phyloP scores from a whole-genome alignment of 179 eudicot genomes.

The Silene noctiflora region DNA sequence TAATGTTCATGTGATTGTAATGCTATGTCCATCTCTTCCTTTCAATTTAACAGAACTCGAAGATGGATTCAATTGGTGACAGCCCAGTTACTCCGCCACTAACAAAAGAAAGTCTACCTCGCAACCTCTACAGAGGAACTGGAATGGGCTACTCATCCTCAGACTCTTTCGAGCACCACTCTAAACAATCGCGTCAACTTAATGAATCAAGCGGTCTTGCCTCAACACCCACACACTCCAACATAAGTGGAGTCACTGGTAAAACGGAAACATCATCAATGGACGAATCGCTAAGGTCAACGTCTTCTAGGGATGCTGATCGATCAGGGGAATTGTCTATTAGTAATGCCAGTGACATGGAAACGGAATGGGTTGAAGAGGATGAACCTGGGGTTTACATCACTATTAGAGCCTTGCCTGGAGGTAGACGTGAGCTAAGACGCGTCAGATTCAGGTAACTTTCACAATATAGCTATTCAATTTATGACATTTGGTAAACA shows the following conservation, averaged over 20 bases:
- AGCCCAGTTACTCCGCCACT: constrained; percentile 78
- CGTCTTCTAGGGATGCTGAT: constrained; percentile 85
- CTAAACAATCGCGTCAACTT: constrained; percentile 47
- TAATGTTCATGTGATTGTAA: constrained; percentile 1
- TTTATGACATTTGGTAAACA: background rate
- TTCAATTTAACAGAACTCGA: constrained; percentile 44
- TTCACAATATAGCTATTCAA: background rate
- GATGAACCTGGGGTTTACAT: constrained; percentile 94
- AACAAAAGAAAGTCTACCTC: constrained; percentile 60
- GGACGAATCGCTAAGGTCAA: constrained; percentile 64
- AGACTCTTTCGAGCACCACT: constrained; percentile 70
- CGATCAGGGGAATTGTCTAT: constrained; percentile 81
- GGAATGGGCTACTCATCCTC: constrained; percentile 75
- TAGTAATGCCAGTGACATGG: constrained; percentile 83
- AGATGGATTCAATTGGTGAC: constrained; percentile 53
- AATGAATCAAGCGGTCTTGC: constrained; percentile 58
- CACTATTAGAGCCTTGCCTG: constrained; percentile 73
- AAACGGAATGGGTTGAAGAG: constrained; percentile 91
- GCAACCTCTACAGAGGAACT: constrained; percentile 52
- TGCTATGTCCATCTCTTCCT: constrained; percentile 9
- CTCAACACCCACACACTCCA: constrained; percentile 81
- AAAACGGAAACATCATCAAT: constrained; percentile 76
- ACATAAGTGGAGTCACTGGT: constrained; percentile 64
- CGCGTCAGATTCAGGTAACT: constrained; percentile 91
- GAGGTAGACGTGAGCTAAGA: constrained; percentile 77